phyloP scores from a whole-genome alignment of 2,329 filamentous ascomycete genomes.

The Seiridium unicorne region DNA sequence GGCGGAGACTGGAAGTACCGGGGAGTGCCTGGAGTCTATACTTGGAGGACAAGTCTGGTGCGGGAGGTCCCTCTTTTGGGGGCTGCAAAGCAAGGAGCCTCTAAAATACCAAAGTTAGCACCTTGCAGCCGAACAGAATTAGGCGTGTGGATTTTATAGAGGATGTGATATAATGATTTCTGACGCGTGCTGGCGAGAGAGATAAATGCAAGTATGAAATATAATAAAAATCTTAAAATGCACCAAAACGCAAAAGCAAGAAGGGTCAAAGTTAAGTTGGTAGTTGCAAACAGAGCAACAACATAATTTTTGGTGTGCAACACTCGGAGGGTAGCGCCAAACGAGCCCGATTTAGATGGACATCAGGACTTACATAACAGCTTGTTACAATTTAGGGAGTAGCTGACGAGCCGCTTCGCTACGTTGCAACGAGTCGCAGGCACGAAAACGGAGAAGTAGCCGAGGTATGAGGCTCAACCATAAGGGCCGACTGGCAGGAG shows the following conservation, averaged over 20 bases:
- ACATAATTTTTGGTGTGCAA: background rate
- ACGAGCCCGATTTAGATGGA: background rate
- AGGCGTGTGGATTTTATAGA: background rate
- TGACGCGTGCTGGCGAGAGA: background rate
- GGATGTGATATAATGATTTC: background rate
- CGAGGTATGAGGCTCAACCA: too few relatives aligned
- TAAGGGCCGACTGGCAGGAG: too few relatives aligned
- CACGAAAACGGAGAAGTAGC: too few relatives aligned
- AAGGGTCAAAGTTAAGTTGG: background rate
- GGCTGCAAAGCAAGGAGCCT: conserved; percentile 6
- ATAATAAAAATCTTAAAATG: background rate
- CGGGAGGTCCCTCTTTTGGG: conserved; percentile 14
- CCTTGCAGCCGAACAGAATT: conserved; percentile 5
- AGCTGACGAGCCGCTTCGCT: too few relatives aligned
- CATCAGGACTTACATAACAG: background rate
- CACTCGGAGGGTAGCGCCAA: background rate
- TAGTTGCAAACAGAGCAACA: background rate
- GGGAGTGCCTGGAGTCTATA: conserved; percentile 11
- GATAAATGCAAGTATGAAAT: background rate
- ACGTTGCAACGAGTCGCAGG: too few relatives aligned
- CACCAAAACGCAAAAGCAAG: background rate
- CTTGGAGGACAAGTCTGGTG: background rate
- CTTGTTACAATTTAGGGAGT: background rate
- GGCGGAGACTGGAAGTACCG: conserved; percentile 9
- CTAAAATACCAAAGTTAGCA: conserved; percentile 3